Evolutionary conservation across 441 rosid genomes (phyloP).

Genomic region (Euphorbia celastroides): DNA sequence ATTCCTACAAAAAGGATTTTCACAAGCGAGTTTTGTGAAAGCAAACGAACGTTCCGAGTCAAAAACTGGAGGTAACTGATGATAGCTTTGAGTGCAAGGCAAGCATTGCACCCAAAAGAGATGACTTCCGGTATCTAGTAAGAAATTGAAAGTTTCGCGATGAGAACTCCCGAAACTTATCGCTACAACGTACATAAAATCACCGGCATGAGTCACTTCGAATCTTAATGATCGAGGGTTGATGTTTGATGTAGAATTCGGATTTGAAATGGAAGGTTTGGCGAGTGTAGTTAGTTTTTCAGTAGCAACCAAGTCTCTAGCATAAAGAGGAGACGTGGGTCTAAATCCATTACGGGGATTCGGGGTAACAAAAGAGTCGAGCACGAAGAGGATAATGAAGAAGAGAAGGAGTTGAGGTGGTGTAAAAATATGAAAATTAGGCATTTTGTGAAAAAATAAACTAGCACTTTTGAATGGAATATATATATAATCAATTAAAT

Average conservation of each 20-base stretch:
- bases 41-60: background rate
- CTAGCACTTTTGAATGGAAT: background rate
- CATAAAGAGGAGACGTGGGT: too few relatives aligned
- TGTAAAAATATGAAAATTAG: background rate
- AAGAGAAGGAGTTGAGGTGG: background rate
- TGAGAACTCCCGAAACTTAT: background rate
- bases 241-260: background rate
- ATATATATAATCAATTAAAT: too few relatives aligned
- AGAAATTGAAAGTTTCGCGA: background rate
- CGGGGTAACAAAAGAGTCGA: background rate
- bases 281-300: background rate
- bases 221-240: background rate
- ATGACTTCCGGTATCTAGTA: background rate
- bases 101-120: constrained; percentile 2
- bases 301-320: too few relatives aligned
- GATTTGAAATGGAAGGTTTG: background rate
- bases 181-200: background rate
- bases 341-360: background rate
- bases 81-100: background rate
- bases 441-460: background rate
- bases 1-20: background rate
- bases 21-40: background rate
- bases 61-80: background rate
- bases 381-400: background rate
- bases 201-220: background rate